phyloP scores from a whole-genome alignment of 2,329 filamentous ascomycete genomes.

The Raffaelea arxii region DNA sequence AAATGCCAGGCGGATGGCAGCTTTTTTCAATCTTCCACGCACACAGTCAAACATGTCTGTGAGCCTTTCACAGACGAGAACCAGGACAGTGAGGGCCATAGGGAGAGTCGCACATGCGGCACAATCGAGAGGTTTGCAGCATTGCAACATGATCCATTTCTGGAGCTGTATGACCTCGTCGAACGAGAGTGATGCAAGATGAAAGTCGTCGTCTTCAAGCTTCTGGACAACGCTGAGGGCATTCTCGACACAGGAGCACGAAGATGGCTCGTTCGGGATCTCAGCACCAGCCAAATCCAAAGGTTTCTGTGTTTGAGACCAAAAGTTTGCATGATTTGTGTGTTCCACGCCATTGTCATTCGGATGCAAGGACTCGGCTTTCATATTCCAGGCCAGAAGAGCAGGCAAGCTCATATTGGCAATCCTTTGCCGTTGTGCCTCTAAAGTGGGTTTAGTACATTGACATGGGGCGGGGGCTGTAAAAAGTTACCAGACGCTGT shows the following conservation, averaged over 20 bases:
- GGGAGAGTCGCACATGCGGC: slow-evolving; percentile 9
- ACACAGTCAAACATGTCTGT: slow-evolving; percentile 20
- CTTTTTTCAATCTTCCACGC: slow-evolving; percentile 11
- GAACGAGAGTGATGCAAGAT: slow-evolving; percentile 16
- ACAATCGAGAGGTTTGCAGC: slow-evolving; percentile 18
- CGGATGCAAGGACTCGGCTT: no score
- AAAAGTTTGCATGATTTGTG: no score
- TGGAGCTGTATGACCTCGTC: slow-evolving; percentile 21
- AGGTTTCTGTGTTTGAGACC: no score
- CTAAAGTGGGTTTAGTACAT: no score
- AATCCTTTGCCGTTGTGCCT: no score
- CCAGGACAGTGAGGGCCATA: slow-evolving; percentile 14
- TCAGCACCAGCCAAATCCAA: neutral
- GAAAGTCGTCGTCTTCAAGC: slow-evolving; percentile 21
- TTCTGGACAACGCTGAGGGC: slow-evolving; percentile 17
- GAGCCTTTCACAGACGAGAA: slow-evolving; percentile 20
- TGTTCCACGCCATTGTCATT: no score
- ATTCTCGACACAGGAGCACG: slow-evolving; percentile 16
- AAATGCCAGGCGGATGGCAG: neutral
- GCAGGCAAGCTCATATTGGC: no score
- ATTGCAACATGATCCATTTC: slow-evolving; percentile 20
- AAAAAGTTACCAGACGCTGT: no score
- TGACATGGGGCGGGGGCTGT: no score
- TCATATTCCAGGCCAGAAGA: no score
- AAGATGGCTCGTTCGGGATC: no score